Evolutionary conservation across 306 rosid genomes (phyloP).

Genomic region (Cicer cuneatum): DNA sequence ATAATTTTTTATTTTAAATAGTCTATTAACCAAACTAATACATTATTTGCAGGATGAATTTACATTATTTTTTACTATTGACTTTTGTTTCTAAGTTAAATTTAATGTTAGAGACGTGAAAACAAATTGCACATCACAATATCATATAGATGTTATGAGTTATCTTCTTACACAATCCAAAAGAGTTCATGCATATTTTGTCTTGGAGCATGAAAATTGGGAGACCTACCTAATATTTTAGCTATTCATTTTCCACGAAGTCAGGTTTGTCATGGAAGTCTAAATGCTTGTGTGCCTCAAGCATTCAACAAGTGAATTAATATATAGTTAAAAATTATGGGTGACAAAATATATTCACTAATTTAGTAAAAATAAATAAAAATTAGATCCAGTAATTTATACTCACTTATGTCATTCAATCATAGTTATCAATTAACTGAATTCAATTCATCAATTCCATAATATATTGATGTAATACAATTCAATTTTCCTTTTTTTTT

Average conservation of each 20-base stretch:
- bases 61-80: background rate
- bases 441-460: too few species aligned
- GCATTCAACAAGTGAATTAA: background rate
- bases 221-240: slow-evolving; percentile 30
- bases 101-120: background rate
- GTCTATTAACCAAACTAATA: too few species aligned
- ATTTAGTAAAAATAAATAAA: too few species aligned
- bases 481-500: too few species aligned
- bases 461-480: too few species aligned
- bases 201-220: slow-evolving; percentile 30
- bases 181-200: slow-evolving; percentile 14
- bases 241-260: slow-evolving; percentile 4
- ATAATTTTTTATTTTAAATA: too few species aligned
- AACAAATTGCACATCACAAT: background rate
- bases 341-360: too few species aligned
- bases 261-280: slow-evolving; percentile 13
- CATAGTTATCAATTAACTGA: too few species aligned
- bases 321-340: too few species aligned
- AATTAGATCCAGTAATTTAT: too few species aligned
- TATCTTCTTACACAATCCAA: slow-evolving; percentile 38
- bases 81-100: background rate
- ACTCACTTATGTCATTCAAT: too few species aligned
- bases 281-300: background rate
- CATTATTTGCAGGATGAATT: background rate
- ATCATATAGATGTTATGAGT: slow-evolving; percentile 35